Conservation (phyloP, 306 rosid species). For the Acacia confusa region DNA sequence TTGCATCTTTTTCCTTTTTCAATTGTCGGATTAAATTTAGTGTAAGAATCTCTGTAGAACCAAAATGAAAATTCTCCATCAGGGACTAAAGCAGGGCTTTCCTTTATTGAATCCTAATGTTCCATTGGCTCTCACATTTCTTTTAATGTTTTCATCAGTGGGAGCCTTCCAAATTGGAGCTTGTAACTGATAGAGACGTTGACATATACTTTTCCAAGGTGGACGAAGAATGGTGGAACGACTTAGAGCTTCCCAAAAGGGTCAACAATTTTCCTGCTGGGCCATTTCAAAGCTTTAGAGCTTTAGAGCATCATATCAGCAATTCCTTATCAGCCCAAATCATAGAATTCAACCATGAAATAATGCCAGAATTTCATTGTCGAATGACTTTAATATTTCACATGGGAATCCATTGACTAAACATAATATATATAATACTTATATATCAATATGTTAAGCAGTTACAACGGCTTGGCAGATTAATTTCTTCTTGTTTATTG, state of each 20-base stretch:
- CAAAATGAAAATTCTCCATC: not conserved
- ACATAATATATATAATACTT: not conserved
- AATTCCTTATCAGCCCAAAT: not conserved
- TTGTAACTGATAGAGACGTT: slow-evolving; percentile 45
- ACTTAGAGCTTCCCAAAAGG: slow-evolving; percentile 76
- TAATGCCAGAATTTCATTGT: not conserved
- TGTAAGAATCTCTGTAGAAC: not conserved
- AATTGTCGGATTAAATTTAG: not conserved
- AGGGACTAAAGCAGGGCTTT: not conserved
- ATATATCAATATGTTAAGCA: not conserved
- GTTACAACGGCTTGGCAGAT: not conserved
- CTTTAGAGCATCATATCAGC: slow-evolving; percentile 41
- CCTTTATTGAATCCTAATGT: slow-evolving; percentile 20
- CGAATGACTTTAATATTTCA: not conserved
- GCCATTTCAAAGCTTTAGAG: slow-evolving; percentile 85
- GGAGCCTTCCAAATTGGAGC: slow-evolving; percentile 66
- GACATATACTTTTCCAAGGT: slow-evolving; percentile 57
- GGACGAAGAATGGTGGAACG: slow-evolving; percentile 73
- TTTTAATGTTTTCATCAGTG: slow-evolving; percentile 40
- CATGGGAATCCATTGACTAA: not conserved
- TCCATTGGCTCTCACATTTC: slow-evolving; percentile 19
- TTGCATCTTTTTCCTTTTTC: not conserved
- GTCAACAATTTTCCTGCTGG: slow-evolving; percentile 59
- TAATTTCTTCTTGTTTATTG: not conserved
- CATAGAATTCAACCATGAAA: not conserved